Percentiles rank a stretch among this genome's conserved stretches.
Conservation (phyloP, 768 basidiomycete genomes). For the Megacollybia marginata region DNA sequence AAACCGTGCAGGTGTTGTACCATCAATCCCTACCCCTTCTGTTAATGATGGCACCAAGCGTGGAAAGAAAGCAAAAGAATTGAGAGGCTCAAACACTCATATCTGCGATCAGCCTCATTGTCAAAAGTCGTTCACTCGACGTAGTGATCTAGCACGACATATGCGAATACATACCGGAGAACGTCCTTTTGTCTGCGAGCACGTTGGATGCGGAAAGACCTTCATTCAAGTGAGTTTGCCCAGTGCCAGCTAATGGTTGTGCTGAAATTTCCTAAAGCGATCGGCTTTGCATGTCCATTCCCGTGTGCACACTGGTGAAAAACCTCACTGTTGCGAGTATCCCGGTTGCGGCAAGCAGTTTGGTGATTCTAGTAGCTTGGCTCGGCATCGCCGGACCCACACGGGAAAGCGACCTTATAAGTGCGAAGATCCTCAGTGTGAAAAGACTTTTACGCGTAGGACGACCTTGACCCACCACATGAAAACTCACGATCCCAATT, state of each 20-base stretch:
- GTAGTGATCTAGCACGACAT: slow-evolving; percentile 79
- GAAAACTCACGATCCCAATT: slow-evolving; percentile 78
- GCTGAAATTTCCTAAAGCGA: slow-evolving; percentile 39
- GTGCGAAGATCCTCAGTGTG: slow-evolving; percentile 75
- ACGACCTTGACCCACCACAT: slow-evolving; percentile 84
- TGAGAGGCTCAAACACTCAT: slow-evolving; percentile 39
- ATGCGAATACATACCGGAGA: slow-evolving; percentile 90
- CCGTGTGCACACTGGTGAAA: slow-evolving; percentile 89
- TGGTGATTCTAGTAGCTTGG: slow-evolving; percentile 86
- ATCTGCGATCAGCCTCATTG: slow-evolving; percentile 69
- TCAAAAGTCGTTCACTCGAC: slow-evolving; percentile 73
- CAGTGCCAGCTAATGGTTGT: neutral
- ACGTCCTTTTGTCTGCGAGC: slow-evolving; percentile 71
- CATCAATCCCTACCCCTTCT: slow-evolving; percentile 48
- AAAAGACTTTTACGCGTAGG: slow-evolving; percentile 82
- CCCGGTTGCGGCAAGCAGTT: slow-evolving; percentile 84
- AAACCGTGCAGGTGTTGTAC: slow-evolving; percentile 27
- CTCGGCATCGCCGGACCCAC: slow-evolving; percentile 85
- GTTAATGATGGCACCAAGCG: slow-evolving; percentile 23
- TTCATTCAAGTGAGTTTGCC: slow-evolving; percentile 71
- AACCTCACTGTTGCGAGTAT: slow-evolving; percentile 87
- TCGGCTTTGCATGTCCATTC: slow-evolving; percentile 86
- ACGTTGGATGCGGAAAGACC: slow-evolving; percentile 75
- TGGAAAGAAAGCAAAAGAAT: slow-evolving; percentile 31
- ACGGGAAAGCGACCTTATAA: slow-evolving; percentile 84